Percentiles rank a stretch among this genome's conserved stretches.
Conservation (phyloP, 345 rosid species). For the Hibiscus tridactylites region DNA sequence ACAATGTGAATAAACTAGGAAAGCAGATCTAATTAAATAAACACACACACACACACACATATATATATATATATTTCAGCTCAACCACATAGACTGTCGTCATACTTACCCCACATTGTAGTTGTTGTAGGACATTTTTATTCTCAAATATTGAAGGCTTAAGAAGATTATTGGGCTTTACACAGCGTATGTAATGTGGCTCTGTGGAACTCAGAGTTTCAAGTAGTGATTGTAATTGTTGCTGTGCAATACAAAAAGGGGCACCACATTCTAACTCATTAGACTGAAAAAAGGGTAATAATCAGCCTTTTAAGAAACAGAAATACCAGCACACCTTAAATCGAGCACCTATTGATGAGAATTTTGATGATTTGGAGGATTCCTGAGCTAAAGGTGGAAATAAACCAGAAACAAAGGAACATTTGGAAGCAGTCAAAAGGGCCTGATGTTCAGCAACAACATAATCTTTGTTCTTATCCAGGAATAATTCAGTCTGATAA, state of each 20-base stretch:
- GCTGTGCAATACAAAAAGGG: neutral
- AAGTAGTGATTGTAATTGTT: neutral
- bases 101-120: neutral
- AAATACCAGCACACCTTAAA: neutral
- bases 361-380: neutral
- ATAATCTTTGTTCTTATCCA: neutral
- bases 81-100: neutral
- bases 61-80: neutral
- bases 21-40: neutral
- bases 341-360: neutral
- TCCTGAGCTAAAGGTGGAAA: neutral
- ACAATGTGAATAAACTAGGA: neutral
- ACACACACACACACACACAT: neutral
- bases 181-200: neutral
- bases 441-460: neutral
- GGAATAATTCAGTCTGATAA: neutral
- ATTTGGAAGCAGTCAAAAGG: neutral
- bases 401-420: neutral
- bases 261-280: constrained; percentile 21
- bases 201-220: neutral
- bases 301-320: neutral
- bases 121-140: neutral
- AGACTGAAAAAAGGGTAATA: neutral
- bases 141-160: neutral
- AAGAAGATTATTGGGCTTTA: neutral